These are phyloP conservation scores for Poa annua DNA, from an alignment of 176 grass and related monocot genomes.

Conservation along the genomic window DNA sequence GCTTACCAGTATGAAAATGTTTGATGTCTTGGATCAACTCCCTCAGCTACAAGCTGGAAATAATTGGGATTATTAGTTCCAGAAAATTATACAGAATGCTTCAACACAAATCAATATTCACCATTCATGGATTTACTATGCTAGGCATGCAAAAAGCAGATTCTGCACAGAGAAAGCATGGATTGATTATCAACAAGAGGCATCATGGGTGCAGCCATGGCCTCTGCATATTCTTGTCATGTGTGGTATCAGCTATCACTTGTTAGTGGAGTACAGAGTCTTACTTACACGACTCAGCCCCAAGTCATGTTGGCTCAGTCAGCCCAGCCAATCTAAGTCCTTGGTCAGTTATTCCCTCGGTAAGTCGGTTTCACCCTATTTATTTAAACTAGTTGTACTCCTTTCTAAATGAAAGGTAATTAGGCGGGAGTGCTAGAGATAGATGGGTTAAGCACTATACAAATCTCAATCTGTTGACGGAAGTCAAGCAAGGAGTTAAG, in stretches of 20 bases:
- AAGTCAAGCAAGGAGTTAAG: conserved; percentile 5
- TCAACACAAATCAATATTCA: conserved; percentile 21
- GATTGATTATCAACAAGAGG: neutral
- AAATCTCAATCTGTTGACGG: neutral
- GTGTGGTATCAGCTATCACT: neutral
- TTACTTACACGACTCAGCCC: neutral
- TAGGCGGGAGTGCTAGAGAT: neutral
- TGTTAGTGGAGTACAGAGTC: neutral
- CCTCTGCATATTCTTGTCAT: neutral
- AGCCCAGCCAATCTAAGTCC: neutral
- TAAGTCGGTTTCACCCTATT: neutral
- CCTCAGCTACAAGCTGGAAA: conserved; percentile 65
- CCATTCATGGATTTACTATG: conserved; percentile 1
- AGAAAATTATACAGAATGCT: conserved; percentile 13
- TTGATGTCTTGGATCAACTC: conserved; percentile 85
- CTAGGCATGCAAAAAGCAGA: neutral
- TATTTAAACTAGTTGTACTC: neutral
- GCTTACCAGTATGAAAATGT: conserved; percentile 80
- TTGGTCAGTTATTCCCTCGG: neutral
- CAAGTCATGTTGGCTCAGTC: neutral
- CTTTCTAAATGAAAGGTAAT: neutral
- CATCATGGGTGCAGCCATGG: neutral
- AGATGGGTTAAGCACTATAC: neutral
- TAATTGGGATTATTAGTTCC: conserved; percentile 30
- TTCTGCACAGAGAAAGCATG: neutral